These are phyloP conservation scores for Globisporangium cederbergense DNA, from an alignment of 352 stramenopile genomes.

Conservation along the genomic window DNA sequence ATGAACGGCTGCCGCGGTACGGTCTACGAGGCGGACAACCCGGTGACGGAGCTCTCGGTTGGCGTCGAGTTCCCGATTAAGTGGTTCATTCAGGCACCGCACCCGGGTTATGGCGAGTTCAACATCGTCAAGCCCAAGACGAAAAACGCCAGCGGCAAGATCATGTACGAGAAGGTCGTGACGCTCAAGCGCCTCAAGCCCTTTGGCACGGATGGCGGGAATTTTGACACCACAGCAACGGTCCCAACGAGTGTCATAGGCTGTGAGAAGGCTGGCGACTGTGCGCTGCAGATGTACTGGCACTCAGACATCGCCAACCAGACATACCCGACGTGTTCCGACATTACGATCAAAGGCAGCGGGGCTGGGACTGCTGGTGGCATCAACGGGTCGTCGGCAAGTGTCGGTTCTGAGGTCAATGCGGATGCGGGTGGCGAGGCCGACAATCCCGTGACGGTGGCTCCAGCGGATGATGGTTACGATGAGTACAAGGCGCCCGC, in stretches of 20 bases:
- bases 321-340: slow-evolving; percentile 52
- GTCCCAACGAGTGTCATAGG: slow-evolving; percentile 43
- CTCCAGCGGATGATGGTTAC: background rate
- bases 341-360: slow-evolving; percentile 4
- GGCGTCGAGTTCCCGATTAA: slow-evolving; percentile 40
- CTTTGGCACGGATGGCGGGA: slow-evolving; percentile 35
- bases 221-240: slow-evolving; percentile 24
- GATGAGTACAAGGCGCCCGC: background rate
- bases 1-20: slow-evolving; percentile 16
- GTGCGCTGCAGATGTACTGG: slow-evolving; percentile 36
- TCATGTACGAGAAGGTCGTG: slow-evolving; percentile 12
- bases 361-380: background rate
- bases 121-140: slow-evolving; percentile 52
- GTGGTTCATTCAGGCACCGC: slow-evolving; percentile 53
- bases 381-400: no score
- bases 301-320: slow-evolving; percentile 55
- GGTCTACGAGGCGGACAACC: slow-evolving; percentile 41
- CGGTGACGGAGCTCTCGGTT: slow-evolving; percentile 36
- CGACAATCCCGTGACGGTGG: background rate
- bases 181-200: slow-evolving; percentile 16
- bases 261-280: slow-evolving; percentile 25
- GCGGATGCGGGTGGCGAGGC: background rate
- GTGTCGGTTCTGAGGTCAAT: background rate
- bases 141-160: slow-evolving; percentile 27
- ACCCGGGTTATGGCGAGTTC: slow-evolving; percentile 52